Evolutionary conservation across 2,329 filamentous ascomycete genomes (phyloP), one percentile per base, ranked within the genome.

Genomic region (Cytospora schulzeri): DNA sequence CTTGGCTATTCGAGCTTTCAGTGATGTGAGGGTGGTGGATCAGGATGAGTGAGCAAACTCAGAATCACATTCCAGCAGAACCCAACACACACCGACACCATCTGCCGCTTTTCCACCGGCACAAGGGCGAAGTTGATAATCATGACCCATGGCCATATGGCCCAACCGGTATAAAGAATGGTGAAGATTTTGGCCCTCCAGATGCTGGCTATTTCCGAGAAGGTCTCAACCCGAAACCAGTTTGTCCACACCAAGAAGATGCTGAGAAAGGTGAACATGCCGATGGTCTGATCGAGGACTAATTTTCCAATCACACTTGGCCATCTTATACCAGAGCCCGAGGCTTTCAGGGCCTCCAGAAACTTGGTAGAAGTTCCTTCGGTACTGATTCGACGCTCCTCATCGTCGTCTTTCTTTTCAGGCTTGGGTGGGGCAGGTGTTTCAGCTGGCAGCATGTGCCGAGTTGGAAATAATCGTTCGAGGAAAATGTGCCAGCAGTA

Each of bases 21-120:
- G 51, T 62, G 57, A 45, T 66, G 57, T 33, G 63, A 64, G 29
- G 59, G 50, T n/a, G 62, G 58, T 19, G 65, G 65, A 17, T 66
- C 65, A 33, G 65, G 65, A 22, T 65, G 62, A 17, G 65, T 66
- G 22, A 66, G 54, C 14, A 66, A 55, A 50, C 66, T 71, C 61
- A 72, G 56, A 48, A 72, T 69, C 29, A 72, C 70, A 41, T 70
- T 72, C 70, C 70, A 72, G 24, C 68, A 68, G 35, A 72, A 72
- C 4, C 70, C 70, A 28, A 71, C 68, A 45, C 70, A 72, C 14
- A 70, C 69, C 0, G 69, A 67, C 24, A 72, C 70, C 33, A 71
- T 31, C 41, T 71, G 70, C 2, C 70, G 68, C 57, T 66, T 69
- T 48, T 69, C 63, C 31, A 72, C 70, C 17, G 70, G 70, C 19